These are phyloP conservation scores for Sporothrix brasiliensis DNA, from an alignment of 2,329 filamentous ascomycete species.

Conservation along the genomic window DNA sequence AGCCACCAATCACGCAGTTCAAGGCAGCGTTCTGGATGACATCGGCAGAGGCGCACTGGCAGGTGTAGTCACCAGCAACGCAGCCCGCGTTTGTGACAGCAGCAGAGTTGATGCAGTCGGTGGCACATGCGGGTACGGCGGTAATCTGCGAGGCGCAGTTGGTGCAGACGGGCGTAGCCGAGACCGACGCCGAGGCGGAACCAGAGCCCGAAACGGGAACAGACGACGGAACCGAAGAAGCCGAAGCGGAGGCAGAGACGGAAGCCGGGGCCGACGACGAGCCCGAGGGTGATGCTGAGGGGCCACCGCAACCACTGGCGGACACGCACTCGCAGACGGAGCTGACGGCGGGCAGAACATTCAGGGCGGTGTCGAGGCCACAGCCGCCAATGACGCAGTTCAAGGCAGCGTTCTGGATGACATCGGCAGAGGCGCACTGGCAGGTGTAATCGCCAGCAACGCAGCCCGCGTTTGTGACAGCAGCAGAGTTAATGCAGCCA, in stretches of 20 bases:
- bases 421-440: constrained; percentile 28
- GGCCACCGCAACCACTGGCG: no score
- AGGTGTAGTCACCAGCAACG: constrained; percentile 7
- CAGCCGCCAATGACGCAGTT: constrained; percentile 30
- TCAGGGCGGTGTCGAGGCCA: constrained; percentile 2
- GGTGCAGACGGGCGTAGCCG: constrained; percentile 26
- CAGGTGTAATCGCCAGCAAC: constrained; percentile 14
- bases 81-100: constrained; percentile 18
- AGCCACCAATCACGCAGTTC: constrained; percentile 29
- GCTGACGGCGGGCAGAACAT: neutral
- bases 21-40: constrained; percentile 28
- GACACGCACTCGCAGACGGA: neutral
- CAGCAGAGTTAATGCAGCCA: constrained; percentile 14
- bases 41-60: constrained; percentile 28
- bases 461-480: constrained; percentile 13
- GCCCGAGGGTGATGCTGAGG: no score
- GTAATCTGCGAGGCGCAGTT: constrained; percentile 1
- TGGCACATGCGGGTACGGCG: constrained; percentile 21
- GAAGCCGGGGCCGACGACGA: neutral
- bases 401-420: constrained; percentile 28
- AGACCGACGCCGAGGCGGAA: constrained; percentile 20
- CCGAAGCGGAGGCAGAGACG: neutral
- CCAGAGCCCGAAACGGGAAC: neutral
- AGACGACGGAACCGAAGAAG: constrained; percentile 5
- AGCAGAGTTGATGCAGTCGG: constrained; percentile 11